phyloP scores from a whole-genome alignment of 2,329 filamentous ascomycete species.

The Nemania abortiva region DNA sequence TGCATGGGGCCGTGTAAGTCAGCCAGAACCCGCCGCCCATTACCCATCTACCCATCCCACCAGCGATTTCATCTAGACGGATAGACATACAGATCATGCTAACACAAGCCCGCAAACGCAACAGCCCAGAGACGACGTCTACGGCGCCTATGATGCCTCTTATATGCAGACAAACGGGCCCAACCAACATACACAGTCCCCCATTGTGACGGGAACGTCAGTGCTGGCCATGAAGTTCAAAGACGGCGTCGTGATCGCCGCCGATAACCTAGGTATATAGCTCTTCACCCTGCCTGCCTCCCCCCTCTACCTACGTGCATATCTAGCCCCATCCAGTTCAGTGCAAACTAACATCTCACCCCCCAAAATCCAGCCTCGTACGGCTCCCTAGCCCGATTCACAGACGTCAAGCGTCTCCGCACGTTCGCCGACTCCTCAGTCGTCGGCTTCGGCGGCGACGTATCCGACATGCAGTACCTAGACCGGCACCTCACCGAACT shows the following conservation, averaged over 20 bases:
- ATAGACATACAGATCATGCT: conserved; percentile 5
- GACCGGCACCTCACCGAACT: conserved; percentile 90
- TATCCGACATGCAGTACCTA: conserved; percentile 99
- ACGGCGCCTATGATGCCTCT: conserved; percentile 90
- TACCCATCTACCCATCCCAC: not conserved
- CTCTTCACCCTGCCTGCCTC: not conserved
- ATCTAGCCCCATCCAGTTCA: not conserved
- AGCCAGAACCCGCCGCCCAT: not conserved
- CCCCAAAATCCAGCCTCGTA: conserved; percentile 78
- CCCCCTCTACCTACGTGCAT: not conserved
- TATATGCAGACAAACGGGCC: conserved; percentile 80
- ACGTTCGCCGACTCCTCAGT: conserved; percentile 86
- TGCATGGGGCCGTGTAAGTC: conserved; percentile 77
- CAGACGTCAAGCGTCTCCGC: conserved; percentile 94
- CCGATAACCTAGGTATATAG: conserved; percentile 88
- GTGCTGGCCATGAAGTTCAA: conserved; percentile 96
- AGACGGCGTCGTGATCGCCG: conserved; percentile 94
- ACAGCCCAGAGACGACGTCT: conserved; percentile 96
- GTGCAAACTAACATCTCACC: conserved; percentile 29
- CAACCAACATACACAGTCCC: conserved; percentile 88
- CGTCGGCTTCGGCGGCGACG: conserved; percentile 94
- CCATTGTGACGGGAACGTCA: conserved; percentile 95
- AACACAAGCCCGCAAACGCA: conserved; percentile 26
- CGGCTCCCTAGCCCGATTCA: conserved; percentile 95
- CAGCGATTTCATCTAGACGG: conserved; percentile 12